Evolutionary conservation across 1,284 basidiomycete species (phyloP), one percentile per base, ranked within the genome.

Genomic region (Sporisorium sorghi): DNA sequence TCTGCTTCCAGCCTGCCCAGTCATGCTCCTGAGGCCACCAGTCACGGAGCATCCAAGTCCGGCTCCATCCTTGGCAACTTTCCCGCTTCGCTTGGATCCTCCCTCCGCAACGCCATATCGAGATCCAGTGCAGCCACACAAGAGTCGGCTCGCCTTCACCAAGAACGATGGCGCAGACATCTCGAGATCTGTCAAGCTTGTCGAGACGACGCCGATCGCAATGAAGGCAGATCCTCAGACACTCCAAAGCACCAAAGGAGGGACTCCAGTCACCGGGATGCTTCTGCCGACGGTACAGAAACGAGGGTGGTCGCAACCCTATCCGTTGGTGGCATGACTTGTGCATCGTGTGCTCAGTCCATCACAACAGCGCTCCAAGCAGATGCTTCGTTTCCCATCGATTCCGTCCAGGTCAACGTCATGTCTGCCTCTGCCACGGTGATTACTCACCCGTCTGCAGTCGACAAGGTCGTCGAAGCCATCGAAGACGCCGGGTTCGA

Each of bases 101-200:
- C 55, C 19, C 30, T 64, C 39, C 58, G 54, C 35, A 40, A 58
- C 15, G 63, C 52, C 11, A 57, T 57, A 28, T 51, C 49, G 5
- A 44, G 44, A 2, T 43, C 54, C 1, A 33, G 15, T 7, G 11
- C n/a, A 0, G 9, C 37, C n/a, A 23, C 61, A 2, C 11, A 43
- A 19, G 60, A 63, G 26, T 14, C 46, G 0, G 46, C 21, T 0
- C 57, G 59, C 23, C 17, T 52, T 26, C 58, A 56, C 39, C 32
- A 80, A 76, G 17, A 77, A 80, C 42, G 66, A 70, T 62, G 72
- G 73, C 51, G 63, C 59, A 58, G 43, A n/a, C 86, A 86, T 66
- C 59, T 85, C 15, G 79, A 83, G 30, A 77, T 76, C 58, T 87
- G 86, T 57, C 65, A 77, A 33, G 82, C 80, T 2, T 86, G 86